Evolutionary conservation across 2,329 filamentous ascomycete species (phyloP), one percentile per base, ranked within the genome.

Genomic region (Pseudofabraea citricarpa): DNA sequence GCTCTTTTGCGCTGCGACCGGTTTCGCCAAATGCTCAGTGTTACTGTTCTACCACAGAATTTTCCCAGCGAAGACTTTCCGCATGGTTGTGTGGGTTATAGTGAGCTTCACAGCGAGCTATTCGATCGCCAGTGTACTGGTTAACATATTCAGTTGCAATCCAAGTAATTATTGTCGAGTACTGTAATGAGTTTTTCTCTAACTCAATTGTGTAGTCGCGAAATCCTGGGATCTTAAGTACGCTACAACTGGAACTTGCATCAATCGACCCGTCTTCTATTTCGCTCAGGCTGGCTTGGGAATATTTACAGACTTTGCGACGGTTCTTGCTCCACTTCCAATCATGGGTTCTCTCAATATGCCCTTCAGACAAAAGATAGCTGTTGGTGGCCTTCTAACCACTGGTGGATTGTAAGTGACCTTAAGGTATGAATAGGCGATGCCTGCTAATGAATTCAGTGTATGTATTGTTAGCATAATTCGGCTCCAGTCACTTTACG

Each of bases 261-360:
- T 58, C 44, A 47, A 56, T 37, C 47, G 54, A 6, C 53, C 56
- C n/a, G 49, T 50, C 12, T 52, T 57, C 41, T 58, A 56, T 44
- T 58, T 58, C 33, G 53, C 49, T 19, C 56, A 59, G 41, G 56
- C 56, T 18, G 48, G 46, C 8, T 36, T 59, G 21, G 54, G 55
- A 15, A 59, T 59, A 20, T 49, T 50, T 22, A 51, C 55, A 10
- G 56, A 59, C 36, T 52, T 57, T 39, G 46, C 46, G 10, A 54
- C 55, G 7, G 51, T 57, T 5, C 41, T 58, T 2, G 50, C 73
- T 19, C 71, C 71, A 0, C 56, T 68, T 9, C 59, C 71, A 18
- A 62, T 73, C 22, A 65, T 72, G 6, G 61, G 65, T 57, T 64
- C 68, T n/a, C 56, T 73, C 5, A 60, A 65, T 21, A 63, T 74